A percentile compares a stretch with the other conserved stretches of the same genome.
Conservation (phyloP, 2,329 filamentous ascomycete genomes). For the Nothomitra cinnamomea region DNA sequence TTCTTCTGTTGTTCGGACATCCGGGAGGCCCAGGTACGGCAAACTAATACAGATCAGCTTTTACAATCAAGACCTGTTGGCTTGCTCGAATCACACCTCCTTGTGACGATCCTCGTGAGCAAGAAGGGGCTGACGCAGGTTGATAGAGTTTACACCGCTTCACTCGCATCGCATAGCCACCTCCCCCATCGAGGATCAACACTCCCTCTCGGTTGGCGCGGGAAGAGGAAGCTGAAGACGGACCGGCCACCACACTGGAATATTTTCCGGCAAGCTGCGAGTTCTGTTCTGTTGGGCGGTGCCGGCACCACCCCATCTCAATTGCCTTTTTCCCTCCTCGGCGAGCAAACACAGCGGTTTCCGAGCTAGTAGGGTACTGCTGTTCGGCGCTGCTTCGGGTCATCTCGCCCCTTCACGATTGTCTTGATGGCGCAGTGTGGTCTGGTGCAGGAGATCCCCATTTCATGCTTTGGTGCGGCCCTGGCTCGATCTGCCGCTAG, state of each 20-base stretch:
- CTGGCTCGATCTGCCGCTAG: constrained; percentile 3
- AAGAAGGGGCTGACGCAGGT: not conserved
- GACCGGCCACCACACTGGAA: not conserved
- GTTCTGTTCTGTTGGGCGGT: not conserved
- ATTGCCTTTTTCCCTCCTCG: too few relatives aligned
- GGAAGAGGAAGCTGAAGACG: not conserved
- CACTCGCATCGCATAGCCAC: not conserved
- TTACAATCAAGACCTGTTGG: too few relatives aligned
- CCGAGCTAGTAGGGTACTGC: not conserved
- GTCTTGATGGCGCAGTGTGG: not conserved
- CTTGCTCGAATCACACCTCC: not conserved
- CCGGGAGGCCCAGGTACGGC: not conserved
- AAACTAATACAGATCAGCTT: not conserved
- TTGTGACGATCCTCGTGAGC: constrained; percentile 1
- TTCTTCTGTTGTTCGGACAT: not conserved
- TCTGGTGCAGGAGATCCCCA: not conserved
- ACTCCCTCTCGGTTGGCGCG: not conserved
- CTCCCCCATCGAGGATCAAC: not conserved
- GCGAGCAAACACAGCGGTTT: not conserved
- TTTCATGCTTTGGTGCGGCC: not conserved
- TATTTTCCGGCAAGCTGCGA: not conserved
- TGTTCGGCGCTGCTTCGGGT: constrained; percentile 2
- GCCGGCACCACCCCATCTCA: not conserved
- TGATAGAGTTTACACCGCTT: constrained; percentile 4
- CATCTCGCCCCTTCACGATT: constrained; percentile 1